Base-by-base conservation (phyloP, 2,329 filamentous ascomycete genomes). In the Parastagonospora avenae region DNA sequence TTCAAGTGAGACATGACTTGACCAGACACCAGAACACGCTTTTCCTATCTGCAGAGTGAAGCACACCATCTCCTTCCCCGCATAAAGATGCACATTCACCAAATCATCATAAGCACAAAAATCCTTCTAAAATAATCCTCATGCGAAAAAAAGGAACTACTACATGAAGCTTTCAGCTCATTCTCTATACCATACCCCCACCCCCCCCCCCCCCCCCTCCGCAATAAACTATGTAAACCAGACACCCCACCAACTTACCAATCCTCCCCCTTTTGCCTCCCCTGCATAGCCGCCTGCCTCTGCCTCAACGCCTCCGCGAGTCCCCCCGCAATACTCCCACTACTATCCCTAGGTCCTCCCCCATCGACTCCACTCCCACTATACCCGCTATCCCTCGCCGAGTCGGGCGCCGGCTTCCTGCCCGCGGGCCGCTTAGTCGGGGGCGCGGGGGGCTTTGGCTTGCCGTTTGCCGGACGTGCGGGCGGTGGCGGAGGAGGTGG, bases 361-460 rank as follows among this genome's bases (percentile, higher is more conserved):
- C 65, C 64, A 48, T 74, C 73, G 15, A 67, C 72, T 49, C 66
- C 72, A 46, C 68, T 74, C 4, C 74, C 76, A 33, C 73, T 74
- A 54, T 80, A 80, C 12, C 77, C 79, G 47, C 76, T 78, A 57
- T 97, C 92, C 44, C 93, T 84, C 30, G 89, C 48, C 86, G 81
- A 39, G 78, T 85, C 41, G 84, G 85, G 81, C 0, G 82, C 85
- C 1, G 90, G 87, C 74, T 94, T 96, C 54, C 87, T 86, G 19
- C 83, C 70, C 33, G 82, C 86, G 1, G 92, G 92, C 16, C 93
- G 83, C 77, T 95, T 96, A 10, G 85, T 85, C 2, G 91, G 92
- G 16, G 89, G 91, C 19, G 86, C 86, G 2, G 91, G 90, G 2
- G 91, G 89, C 8, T 85, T 83, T 0, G 89, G 85, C 74, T 92